Evolutionary conservation across 2,329 filamentous ascomycete species (phyloP).

Genomic region (Dothidotthia symphoricarpi): DNA sequence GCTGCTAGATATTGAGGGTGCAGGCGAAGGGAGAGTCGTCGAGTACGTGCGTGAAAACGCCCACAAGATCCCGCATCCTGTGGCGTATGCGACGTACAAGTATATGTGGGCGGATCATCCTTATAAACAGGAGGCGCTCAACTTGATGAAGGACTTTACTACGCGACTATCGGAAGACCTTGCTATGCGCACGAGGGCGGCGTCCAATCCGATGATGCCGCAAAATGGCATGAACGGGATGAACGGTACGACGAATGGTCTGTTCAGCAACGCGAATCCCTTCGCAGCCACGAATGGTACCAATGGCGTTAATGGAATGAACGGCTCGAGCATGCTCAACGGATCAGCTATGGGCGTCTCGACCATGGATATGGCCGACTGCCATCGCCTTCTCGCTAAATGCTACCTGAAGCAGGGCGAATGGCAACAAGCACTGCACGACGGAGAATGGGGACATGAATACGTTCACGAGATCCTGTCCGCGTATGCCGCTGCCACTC

Average conservation of each 20-base stretch:
- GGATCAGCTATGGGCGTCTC: constrained; percentile 27
- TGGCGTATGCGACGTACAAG: constrained; percentile 95
- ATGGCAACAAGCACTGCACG: constrained; percentile 85
- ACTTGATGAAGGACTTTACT: constrained; percentile 63
- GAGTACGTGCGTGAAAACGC: constrained; percentile 36
- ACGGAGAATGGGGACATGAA: constrained; percentile 84
- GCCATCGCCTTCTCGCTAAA: constrained; percentile 76
- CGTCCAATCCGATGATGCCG: constrained; percentile 38
- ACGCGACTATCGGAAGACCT: constrained; percentile 60
- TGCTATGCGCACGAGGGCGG: constrained; percentile 38
- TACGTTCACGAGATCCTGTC: constrained; percentile 83
- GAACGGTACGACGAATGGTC: constrained; percentile 48
- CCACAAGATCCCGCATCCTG: constrained; percentile 64
- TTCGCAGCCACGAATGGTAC: constrained; percentile 50
- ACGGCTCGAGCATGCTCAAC: constrained; percentile 34
- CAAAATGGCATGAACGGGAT: constrained; percentile 44
- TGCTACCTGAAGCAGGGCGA: constrained; percentile 96
- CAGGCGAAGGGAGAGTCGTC: constrained; percentile 32
- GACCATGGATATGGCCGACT: constrained; percentile 50
- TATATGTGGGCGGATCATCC: constrained; percentile 81
- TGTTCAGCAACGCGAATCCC: constrained; percentile 35
- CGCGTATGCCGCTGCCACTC: constrained; percentile 89
- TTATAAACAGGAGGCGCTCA: constrained; percentile 46
- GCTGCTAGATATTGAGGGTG: constrained; percentile 58
- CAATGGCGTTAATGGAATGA: constrained; percentile 49